These are phyloP conservation scores for Verticillium longisporum DNA, from an alignment of 2,329 filamentous ascomycete genomes.

Conservation along the genomic window DNA sequence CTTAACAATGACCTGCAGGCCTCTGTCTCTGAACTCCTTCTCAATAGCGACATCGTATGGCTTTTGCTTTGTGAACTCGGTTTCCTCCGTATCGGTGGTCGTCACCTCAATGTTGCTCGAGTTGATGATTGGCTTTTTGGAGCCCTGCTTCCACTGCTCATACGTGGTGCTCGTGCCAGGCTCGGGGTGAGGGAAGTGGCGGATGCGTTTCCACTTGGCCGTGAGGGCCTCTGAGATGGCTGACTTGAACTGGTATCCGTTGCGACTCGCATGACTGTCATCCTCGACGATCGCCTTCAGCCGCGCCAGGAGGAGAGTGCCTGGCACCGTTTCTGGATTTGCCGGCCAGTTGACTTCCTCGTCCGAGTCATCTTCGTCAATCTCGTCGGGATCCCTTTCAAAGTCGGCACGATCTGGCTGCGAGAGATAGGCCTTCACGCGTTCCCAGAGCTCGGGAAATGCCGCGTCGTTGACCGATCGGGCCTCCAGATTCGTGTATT, in stretches of 20 bases:
- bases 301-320: background rate
- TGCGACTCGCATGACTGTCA: background rate
- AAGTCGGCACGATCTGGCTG: background rate
- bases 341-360: background rate
- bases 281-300: background rate
- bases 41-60: conserved; percentile 16
- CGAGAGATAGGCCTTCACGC: background rate
- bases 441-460: background rate
- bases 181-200: background rate
- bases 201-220: background rate
- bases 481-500: background rate
- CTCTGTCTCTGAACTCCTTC: conserved; percentile 21
- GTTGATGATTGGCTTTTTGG: background rate
- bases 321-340: background rate
- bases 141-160: background rate
- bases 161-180: background rate
- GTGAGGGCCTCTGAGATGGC: background rate
- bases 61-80: background rate
- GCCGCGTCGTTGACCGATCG: conserved; percentile 3
- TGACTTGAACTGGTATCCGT: background rate
- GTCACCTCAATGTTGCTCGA: background rate
- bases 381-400: background rate
- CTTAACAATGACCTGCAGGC: conserved; percentile 58
- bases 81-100: background rate
- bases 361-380: conserved; percentile 5